Evolutionary conservation across 805 yeast genomes (phyloP), one percentile per base, ranked within the genome.

Genomic region (Kuraishia hungarica): DNA sequence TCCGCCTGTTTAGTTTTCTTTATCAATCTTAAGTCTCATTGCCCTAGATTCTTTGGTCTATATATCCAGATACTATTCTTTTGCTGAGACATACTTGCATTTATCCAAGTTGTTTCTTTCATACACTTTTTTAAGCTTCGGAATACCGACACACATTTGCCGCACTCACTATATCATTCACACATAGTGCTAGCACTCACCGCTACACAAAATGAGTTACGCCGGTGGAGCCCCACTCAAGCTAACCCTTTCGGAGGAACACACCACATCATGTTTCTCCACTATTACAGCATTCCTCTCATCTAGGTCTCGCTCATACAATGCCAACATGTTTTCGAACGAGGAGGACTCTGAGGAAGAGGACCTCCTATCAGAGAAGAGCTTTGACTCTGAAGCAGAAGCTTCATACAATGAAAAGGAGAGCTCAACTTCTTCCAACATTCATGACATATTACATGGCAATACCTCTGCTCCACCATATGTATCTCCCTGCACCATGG

Each of bases 241-340:
- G 29, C 55, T 63, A 28, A 54, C 62, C 15, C 57, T 55, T 21
- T 63, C 66, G 0, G 55, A 54, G 15, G 66, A 62, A 11, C 58
- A 57, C 21, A 52, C 57, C 2, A 52, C 55, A 13, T 59, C 63
- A 3, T 63, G 66, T 52, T 61, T 62, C 50, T 59, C 59, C 20
- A 46, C 59, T 5, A 48, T 63, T 20, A 55, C 57, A 48, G 49
- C 57, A 8, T 58, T 63, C 49, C 61, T 63, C 52, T 48, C 55
- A 13, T 48, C 53, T 26, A 21, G 54, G 24, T 20, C 51, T 51
- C 28, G 43, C 48, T 39, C 53, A 47, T 28, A 28, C 48, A 51
- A 50, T 21, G 54, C 54, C 20, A 53, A 54, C 48, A 21, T n/a
- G 4, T 23, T 21, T 6, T 56, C 51, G 8, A 24, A 39, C 6